Evolutionary conservation across 176 grass and related monocot genomes (phyloP).

Genomic region (Puccinellia tenuiflora): DNA sequence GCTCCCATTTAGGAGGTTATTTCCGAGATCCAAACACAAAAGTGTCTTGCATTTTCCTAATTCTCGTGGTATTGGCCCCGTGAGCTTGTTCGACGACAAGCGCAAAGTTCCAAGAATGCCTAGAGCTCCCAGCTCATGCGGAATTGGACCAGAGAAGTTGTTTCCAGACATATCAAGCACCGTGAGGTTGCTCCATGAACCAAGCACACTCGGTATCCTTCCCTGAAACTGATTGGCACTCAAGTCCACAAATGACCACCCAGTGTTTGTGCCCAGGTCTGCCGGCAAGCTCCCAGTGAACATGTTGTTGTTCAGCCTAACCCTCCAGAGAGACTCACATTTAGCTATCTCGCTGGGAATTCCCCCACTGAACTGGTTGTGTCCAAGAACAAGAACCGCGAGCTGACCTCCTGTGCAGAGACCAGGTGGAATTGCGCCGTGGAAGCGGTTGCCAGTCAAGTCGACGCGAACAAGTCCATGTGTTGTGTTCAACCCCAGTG

Average conservation of each 20-base stretch:
- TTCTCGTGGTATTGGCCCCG: constrained; percentile 35
- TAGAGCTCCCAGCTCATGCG: constrained; percentile 38
- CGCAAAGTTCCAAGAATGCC: constrained; percentile 26
- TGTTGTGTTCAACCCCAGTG: constrained; percentile 37
- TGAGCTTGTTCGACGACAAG: constrained; percentile 46
- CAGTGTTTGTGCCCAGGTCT: constrained; percentile 23
- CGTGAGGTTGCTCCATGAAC: constrained; percentile 53
- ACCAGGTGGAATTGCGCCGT: constrained; percentile 32
- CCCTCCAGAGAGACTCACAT: constrained; percentile 41
- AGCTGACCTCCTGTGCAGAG: constrained; percentile 47
- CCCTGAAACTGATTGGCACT: constrained; percentile 52
- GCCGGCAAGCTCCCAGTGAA: constrained; percentile 27
- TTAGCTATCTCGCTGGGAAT: constrained; percentile 20
- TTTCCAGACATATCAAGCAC: constrained; percentile 54
- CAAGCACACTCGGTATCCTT: constrained; percentile 29
- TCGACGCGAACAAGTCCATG: constrained; percentile 42
- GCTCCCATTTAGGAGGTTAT: constrained; percentile 47
- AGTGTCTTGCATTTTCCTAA: constrained; percentile 31
- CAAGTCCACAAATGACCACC: constrained; percentile 48
- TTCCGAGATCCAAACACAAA: constrained; percentile 28
- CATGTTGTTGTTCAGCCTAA: constrained; percentile 39
- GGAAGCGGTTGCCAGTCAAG: constrained; percentile 40
- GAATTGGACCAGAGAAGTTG: constrained; percentile 42
- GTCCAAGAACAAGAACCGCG: constrained; percentile 32
- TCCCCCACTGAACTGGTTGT: constrained; percentile 39